A percentile compares a stretch with the other conserved stretches of the same genome.
phyloP scores from a whole-genome alignment of 345 rosid species.

The Isatis tinctoria region DNA sequence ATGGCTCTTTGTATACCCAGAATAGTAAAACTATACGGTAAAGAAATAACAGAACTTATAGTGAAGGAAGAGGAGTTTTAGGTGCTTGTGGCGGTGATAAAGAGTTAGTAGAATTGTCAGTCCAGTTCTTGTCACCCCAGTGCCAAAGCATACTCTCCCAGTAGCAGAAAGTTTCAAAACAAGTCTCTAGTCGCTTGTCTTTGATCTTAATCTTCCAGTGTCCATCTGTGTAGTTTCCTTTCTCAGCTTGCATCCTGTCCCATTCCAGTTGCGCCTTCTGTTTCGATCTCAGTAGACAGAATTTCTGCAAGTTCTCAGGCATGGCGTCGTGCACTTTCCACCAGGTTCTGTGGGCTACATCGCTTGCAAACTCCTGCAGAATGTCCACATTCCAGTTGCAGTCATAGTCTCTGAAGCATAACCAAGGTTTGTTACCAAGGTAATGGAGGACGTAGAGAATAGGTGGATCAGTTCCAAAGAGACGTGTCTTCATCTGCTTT shows the following conservation, averaged over 20 bases:
- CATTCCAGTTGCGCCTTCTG: constrained; percentile 91
- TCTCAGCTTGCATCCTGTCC: constrained; percentile 82
- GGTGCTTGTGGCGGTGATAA: constrained; percentile 27
- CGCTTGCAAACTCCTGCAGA: constrained; percentile 76
- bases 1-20: constrained; percentile 9
- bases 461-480: constrained; percentile 83
- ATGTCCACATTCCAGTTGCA: constrained; percentile 95
- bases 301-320: constrained; percentile 66
- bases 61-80: constrained; percentile 34
- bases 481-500: constrained; percentile 61
- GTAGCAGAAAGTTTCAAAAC: constrained; percentile 71
- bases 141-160: constrained; percentile 97
- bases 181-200: constrained; percentile 61
- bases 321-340: constrained; percentile 93
- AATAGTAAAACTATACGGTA: constrained; percentile 10
- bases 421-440: constrained; percentile 82
- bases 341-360: constrained; percentile 79
- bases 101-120: constrained; percentile 53
- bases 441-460: constrained; percentile 81
- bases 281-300: constrained; percentile 71
- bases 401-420: constrained; percentile 88
- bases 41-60: constrained; percentile 28
- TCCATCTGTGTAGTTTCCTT: constrained; percentile 67
- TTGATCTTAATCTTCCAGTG: constrained; percentile 79
- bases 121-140: constrained; percentile 89